A percentile compares a stretch with the other conserved stretches of the same genome.
Conservation (phyloP, 768 basidiomycete species). For the Sarcomyxa edulis region DNA sequence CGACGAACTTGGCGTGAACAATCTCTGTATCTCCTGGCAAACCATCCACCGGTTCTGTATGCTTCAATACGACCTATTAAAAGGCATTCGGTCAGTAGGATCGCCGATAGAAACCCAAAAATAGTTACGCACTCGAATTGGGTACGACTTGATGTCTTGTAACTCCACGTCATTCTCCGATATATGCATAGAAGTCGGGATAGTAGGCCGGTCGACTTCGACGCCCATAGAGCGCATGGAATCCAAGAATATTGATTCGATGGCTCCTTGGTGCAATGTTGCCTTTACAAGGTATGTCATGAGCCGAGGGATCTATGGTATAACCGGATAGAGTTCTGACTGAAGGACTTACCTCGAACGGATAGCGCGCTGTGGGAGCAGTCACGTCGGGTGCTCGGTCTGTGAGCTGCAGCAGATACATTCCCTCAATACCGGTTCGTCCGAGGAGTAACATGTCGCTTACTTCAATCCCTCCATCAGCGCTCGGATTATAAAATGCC, state of each 20-base stretch:
- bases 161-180: constrained; percentile 34
- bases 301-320: too few relatives aligned
- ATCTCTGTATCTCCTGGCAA: constrained; percentile 42
- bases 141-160: constrained; percentile 31
- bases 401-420: constrained; percentile 39
- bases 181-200: constrained; percentile 44
- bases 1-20: constrained; percentile 67
- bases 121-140: constrained; percentile 28
- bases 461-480: constrained; percentile 59
- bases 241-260: constrained; percentile 54
- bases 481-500: constrained; percentile 73
- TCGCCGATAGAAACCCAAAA: neutral
- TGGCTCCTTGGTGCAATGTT: constrained; percentile 60
- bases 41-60: constrained; percentile 27
- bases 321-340: neutral
- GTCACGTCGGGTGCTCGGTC: constrained; percentile 59
- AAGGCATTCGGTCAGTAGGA: neutral
- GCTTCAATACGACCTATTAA: constrained; percentile 40
- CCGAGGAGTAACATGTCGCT: constrained; percentile 2
- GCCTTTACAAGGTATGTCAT: constrained; percentile 25
- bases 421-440: constrained; percentile 1
- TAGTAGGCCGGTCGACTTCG: constrained; percentile 43
- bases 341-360: constrained; percentile 51
- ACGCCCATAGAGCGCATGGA: constrained; percentile 44
- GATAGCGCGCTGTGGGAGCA: constrained; percentile 59